These are phyloP conservation scores for Neurospora discreta DNA, from an alignment of 495 filamentous ascomycete species.

Conservation along the genomic window DNA sequence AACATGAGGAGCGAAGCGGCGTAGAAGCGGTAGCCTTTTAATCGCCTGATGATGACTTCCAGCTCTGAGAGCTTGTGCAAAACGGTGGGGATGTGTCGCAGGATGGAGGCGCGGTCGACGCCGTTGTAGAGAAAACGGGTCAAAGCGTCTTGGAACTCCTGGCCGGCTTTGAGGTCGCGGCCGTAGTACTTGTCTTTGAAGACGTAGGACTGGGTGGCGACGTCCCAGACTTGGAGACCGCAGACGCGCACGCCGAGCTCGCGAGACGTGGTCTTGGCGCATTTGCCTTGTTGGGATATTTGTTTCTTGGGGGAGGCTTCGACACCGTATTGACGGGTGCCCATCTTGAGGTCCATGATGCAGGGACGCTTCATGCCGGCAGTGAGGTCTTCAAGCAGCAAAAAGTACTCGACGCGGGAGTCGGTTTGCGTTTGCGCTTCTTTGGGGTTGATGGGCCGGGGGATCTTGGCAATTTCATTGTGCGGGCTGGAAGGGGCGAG, in stretches of 20 bases:
- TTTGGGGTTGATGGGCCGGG: slow-evolving; percentile 56
- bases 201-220: slow-evolving; percentile 64
- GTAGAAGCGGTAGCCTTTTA: slow-evolving; percentile 88
- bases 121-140: slow-evolving; percentile 88
- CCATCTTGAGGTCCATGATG: slow-evolving; percentile 97
- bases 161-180: slow-evolving; percentile 74
- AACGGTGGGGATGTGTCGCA: slow-evolving; percentile 76
- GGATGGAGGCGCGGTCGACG: slow-evolving; percentile 62
- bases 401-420: slow-evolving; percentile 75
- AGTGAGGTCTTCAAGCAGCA: slow-evolving; percentile 92
- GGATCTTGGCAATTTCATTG: slow-evolving; percentile 26
- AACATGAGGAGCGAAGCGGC: slow-evolving; percentile 89
- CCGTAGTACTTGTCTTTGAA: slow-evolving; percentile 98
- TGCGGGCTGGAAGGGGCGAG: neutral
- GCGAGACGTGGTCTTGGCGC: slow-evolving; percentile 81
- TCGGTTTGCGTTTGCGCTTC: slow-evolving; percentile 57
- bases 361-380: slow-evolving; percentile 94
- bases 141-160: slow-evolving; percentile 82
- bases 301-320: slow-evolving; percentile 88
- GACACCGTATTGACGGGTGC: slow-evolving; percentile 95
- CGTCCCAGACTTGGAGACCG: slow-evolving; percentile 93
- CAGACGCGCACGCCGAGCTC: slow-evolving; percentile 88
- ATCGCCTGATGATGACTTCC: slow-evolving; percentile 66
- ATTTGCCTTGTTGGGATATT: slow-evolving; percentile 84
- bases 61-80: slow-evolving; percentile 70